A percentile compares a stretch with the other conserved stretches of the same genome.
Evolutionary conservation across 257 asterid genomes (phyloP).

Genomic region (Solanum chaucha): DNA sequence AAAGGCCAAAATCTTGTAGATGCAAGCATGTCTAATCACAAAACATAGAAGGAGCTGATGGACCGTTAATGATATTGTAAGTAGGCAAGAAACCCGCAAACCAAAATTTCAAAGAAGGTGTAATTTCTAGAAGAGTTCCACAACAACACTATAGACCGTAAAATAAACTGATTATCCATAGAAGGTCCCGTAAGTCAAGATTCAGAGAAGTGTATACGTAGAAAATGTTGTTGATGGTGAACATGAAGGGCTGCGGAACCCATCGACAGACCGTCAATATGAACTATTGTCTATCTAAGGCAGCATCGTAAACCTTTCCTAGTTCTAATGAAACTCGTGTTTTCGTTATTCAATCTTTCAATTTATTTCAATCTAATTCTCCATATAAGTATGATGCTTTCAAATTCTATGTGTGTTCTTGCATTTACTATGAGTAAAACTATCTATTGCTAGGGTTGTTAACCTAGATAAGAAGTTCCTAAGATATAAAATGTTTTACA

Average conservation of each 20-base stretch:
- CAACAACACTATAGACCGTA: neutral
- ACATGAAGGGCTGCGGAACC: neutral
- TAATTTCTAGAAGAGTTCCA: neutral
- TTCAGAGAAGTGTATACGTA: neutral
- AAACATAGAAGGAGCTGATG: neutral
- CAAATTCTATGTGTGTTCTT: neutral
- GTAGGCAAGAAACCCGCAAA: too few relatives aligned
- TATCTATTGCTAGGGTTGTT: neutral
- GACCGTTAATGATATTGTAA: neutral
- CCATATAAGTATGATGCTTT: neutral
- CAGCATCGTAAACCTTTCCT: neutral
- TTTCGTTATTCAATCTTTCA: neutral
- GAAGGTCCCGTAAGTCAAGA: neutral
- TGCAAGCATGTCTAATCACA: neutral
- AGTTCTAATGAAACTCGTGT: too few relatives aligned
- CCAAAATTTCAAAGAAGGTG: neutral
- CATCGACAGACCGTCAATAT: neutral
- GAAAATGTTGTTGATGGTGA: neutral
- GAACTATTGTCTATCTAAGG: neutral
- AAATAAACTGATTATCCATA: too few relatives aligned
- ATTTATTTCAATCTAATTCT: neutral
- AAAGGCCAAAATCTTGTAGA: too few relatives aligned
- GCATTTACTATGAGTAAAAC: neutral
- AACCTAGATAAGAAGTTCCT: neutral
- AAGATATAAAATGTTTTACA: neutral